Conservation (phyloP, 2,329 filamentous ascomycete genomes). For the Grosmannia penicillata region DNA sequence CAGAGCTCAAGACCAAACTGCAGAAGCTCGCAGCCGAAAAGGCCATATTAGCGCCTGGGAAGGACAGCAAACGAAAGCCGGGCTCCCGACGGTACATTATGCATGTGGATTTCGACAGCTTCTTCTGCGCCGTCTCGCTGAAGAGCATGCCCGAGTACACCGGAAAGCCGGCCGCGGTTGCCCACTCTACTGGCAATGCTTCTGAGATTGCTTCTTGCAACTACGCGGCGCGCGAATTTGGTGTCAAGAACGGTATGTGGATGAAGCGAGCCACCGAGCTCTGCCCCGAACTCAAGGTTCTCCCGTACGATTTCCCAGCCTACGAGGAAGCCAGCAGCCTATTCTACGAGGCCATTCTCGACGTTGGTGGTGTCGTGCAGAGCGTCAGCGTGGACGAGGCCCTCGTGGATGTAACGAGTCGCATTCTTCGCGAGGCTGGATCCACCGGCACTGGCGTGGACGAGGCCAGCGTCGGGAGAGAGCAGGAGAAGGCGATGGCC, state of each 20-base stretch:
- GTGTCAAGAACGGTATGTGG: constrained; percentile 98
- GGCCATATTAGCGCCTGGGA: constrained; percentile 15
- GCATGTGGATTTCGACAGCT: constrained; percentile 96
- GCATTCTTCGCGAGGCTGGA: constrained; percentile 50
- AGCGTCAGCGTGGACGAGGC: constrained; percentile 97
- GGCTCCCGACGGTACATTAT: constrained; percentile 69
- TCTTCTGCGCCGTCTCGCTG: constrained; percentile 85
- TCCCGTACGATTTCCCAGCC: constrained; percentile 91
- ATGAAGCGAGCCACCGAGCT: constrained; percentile 80
- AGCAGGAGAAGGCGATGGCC: constrained; percentile 64
- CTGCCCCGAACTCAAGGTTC: constrained; percentile 71
- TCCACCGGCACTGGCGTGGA: constrained; percentile 41
- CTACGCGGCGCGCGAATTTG: constrained; percentile 73
- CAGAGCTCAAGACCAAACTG: constrained; percentile 77
- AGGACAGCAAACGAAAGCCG: constrained; percentile 22
- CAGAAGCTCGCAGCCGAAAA: constrained; percentile 67
- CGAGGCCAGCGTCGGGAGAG: constrained; percentile 44
- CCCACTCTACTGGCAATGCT: constrained; percentile 69
- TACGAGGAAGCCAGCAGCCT: constrained; percentile 82
- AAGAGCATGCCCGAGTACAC: constrained; percentile 61
- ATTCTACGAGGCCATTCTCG: constrained; percentile 77
- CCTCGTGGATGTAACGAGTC: constrained; percentile 63
- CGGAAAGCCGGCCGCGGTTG: constrained; percentile 74
- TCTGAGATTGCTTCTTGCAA: constrained; percentile 98
- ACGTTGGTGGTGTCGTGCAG: constrained; percentile 70